phyloP scores from a whole-genome alignment of 192 early-diverging fungal genomes.

The Podila epigama region DNA sequence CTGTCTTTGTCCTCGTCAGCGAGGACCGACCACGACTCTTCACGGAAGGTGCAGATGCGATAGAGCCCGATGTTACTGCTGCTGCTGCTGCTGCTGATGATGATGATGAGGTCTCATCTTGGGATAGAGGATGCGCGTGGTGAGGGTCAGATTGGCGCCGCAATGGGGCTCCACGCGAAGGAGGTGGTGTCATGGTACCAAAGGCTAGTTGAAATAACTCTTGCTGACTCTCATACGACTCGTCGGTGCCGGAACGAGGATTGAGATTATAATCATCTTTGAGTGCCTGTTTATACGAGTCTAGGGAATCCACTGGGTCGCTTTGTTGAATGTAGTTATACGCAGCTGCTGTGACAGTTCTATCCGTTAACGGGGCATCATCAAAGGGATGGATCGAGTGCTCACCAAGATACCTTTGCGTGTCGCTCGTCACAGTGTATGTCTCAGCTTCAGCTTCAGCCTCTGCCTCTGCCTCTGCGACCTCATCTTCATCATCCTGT shows the following conservation, averaged over 20 bases:
- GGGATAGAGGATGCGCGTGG: not conserved
- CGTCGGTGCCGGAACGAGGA: not conserved
- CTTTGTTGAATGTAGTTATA: not conserved
- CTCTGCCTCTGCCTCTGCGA: not conserved
- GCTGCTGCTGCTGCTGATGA: too few relatives aligned
- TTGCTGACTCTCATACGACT: not conserved
- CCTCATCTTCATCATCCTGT: constrained; percentile 13
- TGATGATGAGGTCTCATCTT: not conserved
- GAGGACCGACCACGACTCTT: constrained; percentile 10
- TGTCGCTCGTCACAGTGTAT: too few relatives aligned
- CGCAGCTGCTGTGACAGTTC: not conserved
- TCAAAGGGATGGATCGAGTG: not conserved
- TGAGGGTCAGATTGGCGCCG: too few relatives aligned
- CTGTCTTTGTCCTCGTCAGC: constrained; percentile 20
- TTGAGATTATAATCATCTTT: not conserved
- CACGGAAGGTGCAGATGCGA: constrained; percentile 9
- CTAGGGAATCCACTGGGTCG: not conserved
- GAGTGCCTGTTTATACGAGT: not conserved
- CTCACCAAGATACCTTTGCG: not conserved
- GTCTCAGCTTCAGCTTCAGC: not conserved
- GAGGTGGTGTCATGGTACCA: too few relatives aligned
- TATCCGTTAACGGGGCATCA: too few relatives aligned
- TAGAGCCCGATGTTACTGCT: not conserved
- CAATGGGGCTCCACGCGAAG: not conserved
- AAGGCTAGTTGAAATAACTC: not conserved